Base-by-base conservation (phyloP, 129 eudicot species). In the Deinandra increscens region DNA sequence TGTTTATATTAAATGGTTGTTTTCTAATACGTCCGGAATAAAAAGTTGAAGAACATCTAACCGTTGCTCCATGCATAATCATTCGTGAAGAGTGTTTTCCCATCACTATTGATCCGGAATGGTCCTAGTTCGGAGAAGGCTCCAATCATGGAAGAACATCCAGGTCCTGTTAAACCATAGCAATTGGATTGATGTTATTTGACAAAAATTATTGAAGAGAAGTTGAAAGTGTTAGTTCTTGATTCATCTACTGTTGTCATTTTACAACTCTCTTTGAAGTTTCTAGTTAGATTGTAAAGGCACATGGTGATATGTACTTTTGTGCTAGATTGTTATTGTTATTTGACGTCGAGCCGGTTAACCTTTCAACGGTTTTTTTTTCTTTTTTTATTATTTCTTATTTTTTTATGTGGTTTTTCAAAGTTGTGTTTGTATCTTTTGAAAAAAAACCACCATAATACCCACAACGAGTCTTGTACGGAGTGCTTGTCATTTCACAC, bases 21-120 rank as follows among this genome's bases (percentile, higher is more conserved):
- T 19, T 5, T 44, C 20, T 14, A 59, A 15, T 23, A 77, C 13
- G 60, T 29, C 17, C 15, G 10, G 14, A 59, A 26, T 44, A 29
- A 39, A 33, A 60, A 4, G 5, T 11, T 33, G 12, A 37, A n/a
- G 29, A 72, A 7, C 7, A 5, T 45, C 79, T 62, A 41, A 81
- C 89, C 81, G 0, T 75, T 84, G 68, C 79, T 84, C 86, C 86
- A 84, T 34, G 81, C 82, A 75, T 66, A 84, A 29, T 70, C 54
- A 46, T 84, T 84, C 20, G 8, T 45, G 33, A 64, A 78, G 53
- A 84, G 79, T 15, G 81, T 75, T 80, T 67, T 38, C 7, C 81
- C 83, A 50, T 82, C 83, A 29, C 72, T 78, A 17, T 67, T 83
- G 43, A 83, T 76, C 64, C 84, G 76, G 20, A 76, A 83, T 13